Evolutionary conservation across 2,329 filamentous ascomycete species (phyloP), one percentile per base, ranked within the genome.

Genomic region (Trichoderma gracile): DNA sequence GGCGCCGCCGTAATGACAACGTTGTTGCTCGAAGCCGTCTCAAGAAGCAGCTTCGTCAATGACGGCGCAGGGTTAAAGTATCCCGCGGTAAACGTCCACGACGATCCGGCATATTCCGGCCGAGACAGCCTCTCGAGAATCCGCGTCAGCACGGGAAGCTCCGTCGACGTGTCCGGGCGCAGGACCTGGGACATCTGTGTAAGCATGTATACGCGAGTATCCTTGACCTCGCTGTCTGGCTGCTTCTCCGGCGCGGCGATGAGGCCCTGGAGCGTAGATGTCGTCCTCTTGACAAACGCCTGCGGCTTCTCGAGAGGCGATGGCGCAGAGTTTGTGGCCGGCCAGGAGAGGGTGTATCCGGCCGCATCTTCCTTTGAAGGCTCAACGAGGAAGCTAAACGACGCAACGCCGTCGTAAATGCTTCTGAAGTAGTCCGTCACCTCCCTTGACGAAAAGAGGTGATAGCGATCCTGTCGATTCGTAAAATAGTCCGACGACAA

Each of bases 31-130:
- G 89, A 90, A 1, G 87, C 84, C 0, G 92, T 93, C 7, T 84
- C 81, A 38, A 99, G 86, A 0, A 99, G 82, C 0, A 97, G 84
- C 45, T 88, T 85, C 2, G 91, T 93, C 21, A 98, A 85, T 4
- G 89, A 87, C 0, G 93, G 90, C 7, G 93, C 93, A 63, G 96
- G 96, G 79, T 99, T 99, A 80, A 99, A 99, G 79, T 99, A 99
- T 59, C 95, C 95, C 0, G 95, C 95, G 0, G 95, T 98, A 76
- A 99, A 98, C 0, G 92, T 95, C 95, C 95, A 99, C 15, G 87
- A 89, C 0, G 90, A 91, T 40, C 86, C 83, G 10, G 82, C 79
- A 71, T 92, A 90, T 6, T 82, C 78, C 0, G 89, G 84, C 0
- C 76, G 78, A 0, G 89, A 83, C 3, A 97, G 83, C 1, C 84